Evolutionary conservation across 345 rosid species (phyloP).

Genomic region (Ceriops tagal): DNA sequence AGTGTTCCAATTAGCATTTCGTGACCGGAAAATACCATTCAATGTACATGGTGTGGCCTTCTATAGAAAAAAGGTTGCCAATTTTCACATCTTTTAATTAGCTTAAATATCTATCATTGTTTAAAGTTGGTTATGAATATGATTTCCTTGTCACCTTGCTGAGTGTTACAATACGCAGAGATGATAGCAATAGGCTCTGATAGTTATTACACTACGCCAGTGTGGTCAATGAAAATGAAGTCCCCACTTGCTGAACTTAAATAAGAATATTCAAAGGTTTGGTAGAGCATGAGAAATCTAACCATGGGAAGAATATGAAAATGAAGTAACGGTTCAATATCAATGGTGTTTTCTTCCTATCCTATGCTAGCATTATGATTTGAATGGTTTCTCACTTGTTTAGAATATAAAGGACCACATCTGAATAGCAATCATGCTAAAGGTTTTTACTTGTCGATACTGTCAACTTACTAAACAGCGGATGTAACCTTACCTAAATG

Average conservation of each 20-base stretch:
- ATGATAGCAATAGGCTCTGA: no score
- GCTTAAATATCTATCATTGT: not conserved
- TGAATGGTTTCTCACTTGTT: not conserved
- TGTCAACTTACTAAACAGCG: not conserved
- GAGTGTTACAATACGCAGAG: no score
- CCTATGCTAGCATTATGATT: not conserved
- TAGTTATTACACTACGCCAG: no score
- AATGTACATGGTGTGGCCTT: constrained; percentile 90
- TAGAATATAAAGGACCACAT: not conserved
- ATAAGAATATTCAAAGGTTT: not conserved
- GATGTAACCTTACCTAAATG: not conserved
- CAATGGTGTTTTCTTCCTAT: constrained; percentile 1
- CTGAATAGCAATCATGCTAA: not conserved
- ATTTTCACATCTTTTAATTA: not conserved
- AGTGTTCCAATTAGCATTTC: constrained; percentile 71
- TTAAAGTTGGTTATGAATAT: not conserved
- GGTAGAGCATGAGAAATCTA: not conserved
- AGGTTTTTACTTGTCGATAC: not conserved
- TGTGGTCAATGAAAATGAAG: no score
- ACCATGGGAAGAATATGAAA: not conserved
- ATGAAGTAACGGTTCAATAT: not conserved
- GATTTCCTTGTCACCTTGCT: no score
- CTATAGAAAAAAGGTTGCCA: constrained; percentile 81
- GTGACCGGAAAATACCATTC: constrained; percentile 88
- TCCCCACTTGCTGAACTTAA: no score